A percentile compares a stretch with the other conserved stretches of the same genome.
phyloP scores from a whole-genome alignment of 1,284 basidiomycete genomes.

The Calocybe gambosa region DNA sequence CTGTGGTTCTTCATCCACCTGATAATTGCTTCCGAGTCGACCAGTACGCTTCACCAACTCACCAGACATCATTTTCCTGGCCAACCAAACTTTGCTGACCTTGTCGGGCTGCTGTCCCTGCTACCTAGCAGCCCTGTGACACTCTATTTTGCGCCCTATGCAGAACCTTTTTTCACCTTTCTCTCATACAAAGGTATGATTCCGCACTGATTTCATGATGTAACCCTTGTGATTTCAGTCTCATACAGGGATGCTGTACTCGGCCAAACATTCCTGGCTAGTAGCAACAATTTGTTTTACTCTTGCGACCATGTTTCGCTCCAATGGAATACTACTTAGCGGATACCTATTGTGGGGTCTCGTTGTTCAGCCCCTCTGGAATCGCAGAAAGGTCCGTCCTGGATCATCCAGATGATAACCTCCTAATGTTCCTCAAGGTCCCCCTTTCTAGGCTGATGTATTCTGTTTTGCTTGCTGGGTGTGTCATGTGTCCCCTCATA shows the following conservation, averaged over 20 bases:
- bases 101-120: constrained; percentile 65
- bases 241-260: constrained; percentile 54
- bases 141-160: constrained; percentile 67
- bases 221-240: constrained; percentile 4
- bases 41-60: constrained; percentile 58
- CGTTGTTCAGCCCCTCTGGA: constrained; percentile 45
- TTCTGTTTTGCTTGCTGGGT: constrained; percentile 34
- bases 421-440: constrained; percentile 23
- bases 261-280: constrained; percentile 43
- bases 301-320: constrained; percentile 64
- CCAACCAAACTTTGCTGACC: constrained; percentile 51
- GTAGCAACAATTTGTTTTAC: constrained; percentile 59
- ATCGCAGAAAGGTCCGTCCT: constrained; percentile 27
- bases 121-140: constrained; percentile 79
- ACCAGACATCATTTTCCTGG: constrained; percentile 43
- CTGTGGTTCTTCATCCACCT: constrained; percentile 34
- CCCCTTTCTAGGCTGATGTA: constrained; percentile 23
- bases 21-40: constrained; percentile 38
- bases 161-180: constrained; percentile 82
- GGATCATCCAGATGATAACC: constrained; percentile 7
- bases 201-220: not conserved
- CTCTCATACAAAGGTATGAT: constrained; percentile 66
- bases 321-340: constrained; percentile 74
- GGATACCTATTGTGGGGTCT: constrained; percentile 75
- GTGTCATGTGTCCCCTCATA: constrained; percentile 62